phyloP scores from a whole-genome alignment of 345 rosid genomes.

The Melaleuca quinquenervia region DNA sequence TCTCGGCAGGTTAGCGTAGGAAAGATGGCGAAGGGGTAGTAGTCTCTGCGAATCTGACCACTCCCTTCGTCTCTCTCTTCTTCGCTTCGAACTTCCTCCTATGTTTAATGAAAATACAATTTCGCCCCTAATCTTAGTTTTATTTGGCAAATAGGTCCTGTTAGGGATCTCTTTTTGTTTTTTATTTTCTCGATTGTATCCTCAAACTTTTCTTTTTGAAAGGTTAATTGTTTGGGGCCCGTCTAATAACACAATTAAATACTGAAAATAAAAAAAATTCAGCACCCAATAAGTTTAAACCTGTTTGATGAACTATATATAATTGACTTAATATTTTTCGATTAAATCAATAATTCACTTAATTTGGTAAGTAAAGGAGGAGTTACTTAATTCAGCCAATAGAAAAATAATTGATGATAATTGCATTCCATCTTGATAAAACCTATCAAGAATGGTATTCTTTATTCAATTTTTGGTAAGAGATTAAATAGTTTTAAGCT shows the following conservation, averaged over 20 bases:
- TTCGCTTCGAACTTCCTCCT: background rate
- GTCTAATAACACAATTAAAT: no score
- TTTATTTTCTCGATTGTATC: background rate
- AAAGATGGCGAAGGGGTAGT: background rate
- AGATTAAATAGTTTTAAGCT: background rate
- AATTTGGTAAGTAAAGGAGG: background rate
- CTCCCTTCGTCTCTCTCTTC: background rate
- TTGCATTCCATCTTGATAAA: no score
- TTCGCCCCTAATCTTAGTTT: background rate
- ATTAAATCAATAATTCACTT: background rate
- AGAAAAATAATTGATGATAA: background rate
- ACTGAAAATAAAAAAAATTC: no score
- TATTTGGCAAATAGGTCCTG: background rate
- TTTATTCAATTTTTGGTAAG: background rate
- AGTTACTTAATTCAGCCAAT: background rate
- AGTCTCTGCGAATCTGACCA: background rate
- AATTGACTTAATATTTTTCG: background rate
- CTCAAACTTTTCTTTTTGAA: background rate
- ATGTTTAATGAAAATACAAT: background rate
- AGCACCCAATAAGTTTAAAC: no score
- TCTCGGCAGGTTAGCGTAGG: background rate
- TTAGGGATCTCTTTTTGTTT: no score
- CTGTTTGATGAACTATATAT: no score
- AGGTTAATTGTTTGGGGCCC: no score
- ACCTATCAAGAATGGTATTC: background rate